Evolutionary conservation across 495 filamentous ascomycete genomes (phyloP), one percentile per base, ranked within the genome.

Genomic region (Aspergillus avenaceus): DNA sequence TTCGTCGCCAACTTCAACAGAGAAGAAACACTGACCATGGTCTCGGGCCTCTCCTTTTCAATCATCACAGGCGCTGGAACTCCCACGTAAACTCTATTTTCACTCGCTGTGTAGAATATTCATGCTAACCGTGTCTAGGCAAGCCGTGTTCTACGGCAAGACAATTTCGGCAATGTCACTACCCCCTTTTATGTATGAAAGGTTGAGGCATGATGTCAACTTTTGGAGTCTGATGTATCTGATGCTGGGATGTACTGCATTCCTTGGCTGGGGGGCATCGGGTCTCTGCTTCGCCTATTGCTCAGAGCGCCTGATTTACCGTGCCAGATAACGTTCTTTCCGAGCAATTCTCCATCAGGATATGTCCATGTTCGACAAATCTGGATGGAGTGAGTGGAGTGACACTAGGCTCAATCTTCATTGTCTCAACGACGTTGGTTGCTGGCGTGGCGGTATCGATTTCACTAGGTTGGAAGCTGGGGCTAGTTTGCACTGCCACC

Each of bases 141-240:
- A 96, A 65, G 83, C 90, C 16, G 84, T 97, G 52, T 86, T 97
- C 64, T 95, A 96, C 56, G 87, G 90, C 54, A 95, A 96, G 64
- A 80, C 87, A 22, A 91, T n/a, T n/a, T n/a, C n/a, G n/a, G n/a
- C n/a, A n/a, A n/a, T n/a, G n/a, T 98, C 66, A 80, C 65, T 23
- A 72, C 87, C 1, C 69, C 91, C 11, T 80, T 84, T 1, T 64
- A 28, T 70, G 58, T 80, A 67, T 50, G 74, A 29, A 34, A 64
- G 75, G 52, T 65, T 95, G 29, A 77, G 84, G 41, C 73, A 77
- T 3, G 82, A 87, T 34, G 82, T 82, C 34, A 82, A 93, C 54
- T 97, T 97, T 67, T 98, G 93, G 92, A 83, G 81, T 28, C 64
- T 84, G 49, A 96, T 98, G 91, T 98, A 93, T 64, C 78, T 97